Evolutionary conservation across 306 rosid genomes (phyloP).

Genomic region (Cucurbita argyrosperma): DNA sequence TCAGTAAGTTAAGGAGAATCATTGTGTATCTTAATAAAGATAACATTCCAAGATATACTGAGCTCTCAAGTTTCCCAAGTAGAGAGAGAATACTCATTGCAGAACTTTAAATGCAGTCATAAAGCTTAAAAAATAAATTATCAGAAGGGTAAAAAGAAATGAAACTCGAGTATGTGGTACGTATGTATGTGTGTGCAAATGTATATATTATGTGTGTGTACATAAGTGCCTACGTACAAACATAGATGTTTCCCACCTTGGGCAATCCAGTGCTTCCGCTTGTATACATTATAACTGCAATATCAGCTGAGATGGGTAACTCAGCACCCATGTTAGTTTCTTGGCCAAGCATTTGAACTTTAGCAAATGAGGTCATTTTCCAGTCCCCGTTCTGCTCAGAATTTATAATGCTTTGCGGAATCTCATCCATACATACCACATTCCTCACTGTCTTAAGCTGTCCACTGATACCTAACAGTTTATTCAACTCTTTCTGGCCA

Average conservation of each 20-base stretch:
- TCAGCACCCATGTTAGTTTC: constrained; percentile 48
- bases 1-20: neutral
- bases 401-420: constrained; percentile 36
- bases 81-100: neutral
- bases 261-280: constrained; percentile 99
- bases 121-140: neutral
- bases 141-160: neutral
- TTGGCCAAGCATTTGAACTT: constrained; percentile 59
- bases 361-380: constrained; percentile 42
- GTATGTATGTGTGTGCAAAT: neutral
- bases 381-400: constrained; percentile 35
- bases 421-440: constrained; percentile 70
- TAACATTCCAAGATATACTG: neutral
- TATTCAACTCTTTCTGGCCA: constrained; percentile 71
- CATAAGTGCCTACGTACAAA: neutral
- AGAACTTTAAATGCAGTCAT: neutral
- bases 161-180: neutral
- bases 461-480: constrained; percentile 48
- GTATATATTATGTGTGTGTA: too few relatives aligned
- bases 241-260: constrained; percentile 51
- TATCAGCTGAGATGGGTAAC: constrained; percentile 68
- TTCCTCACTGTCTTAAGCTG: constrained; percentile 68
- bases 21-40: neutral
- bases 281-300: constrained; percentile 97
- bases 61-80: neutral